Evolutionary conservation across 2,329 filamentous ascomycete species (phyloP), one percentile per base, ranked within the genome.

Genomic region (Exophiala phaeomuriformis): DNA sequence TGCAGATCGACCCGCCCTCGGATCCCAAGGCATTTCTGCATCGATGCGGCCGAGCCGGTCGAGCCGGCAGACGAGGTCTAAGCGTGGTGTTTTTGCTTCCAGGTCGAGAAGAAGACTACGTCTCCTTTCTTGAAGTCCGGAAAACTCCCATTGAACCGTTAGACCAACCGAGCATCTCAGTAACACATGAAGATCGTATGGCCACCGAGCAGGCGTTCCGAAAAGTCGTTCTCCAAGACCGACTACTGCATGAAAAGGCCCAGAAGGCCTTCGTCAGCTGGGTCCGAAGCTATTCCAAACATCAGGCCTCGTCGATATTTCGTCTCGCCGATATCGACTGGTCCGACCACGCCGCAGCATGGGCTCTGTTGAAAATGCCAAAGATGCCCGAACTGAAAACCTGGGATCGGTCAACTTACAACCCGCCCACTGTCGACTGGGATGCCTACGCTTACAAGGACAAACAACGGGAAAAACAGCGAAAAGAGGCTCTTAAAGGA

Each of bases 201-300:
- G 66, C 71, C 1, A 74, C 78, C 0, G 82, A 82, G 0, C 68
- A 78, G 6, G 76, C 71, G 43, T 85, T 95, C 52, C 80, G 88
- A 29, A 71, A 75, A 7, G 67, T 71, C 1, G 74, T 77, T 9
- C 71, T 74, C 30, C 69, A 72, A 37, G 85, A 88, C 66, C 74
- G 85, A 28, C 80, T 82, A 29, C 67, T 93, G 7, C 85, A 93
- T 67, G 90, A 96, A 68, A 93, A 95, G 65, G 90, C 86, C 0
- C 89, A 95, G 66, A 83, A 85, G 57, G 93, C 85, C 0, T 97
- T 98, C 63, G 91, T 97, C 27, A 91, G 86, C 66, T 97, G 90
- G 87, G 83, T 95, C 1, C 83, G 90, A 66, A 86, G 88, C 61
- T 97, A 97, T 72, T 86, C 82, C 66, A 94, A 93, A 64, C 93